These are phyloP conservation scores for Crassisporium funariophilum DNA, from an alignment of 768 basidiomycete genomes.

Conservation along the genomic window DNA sequence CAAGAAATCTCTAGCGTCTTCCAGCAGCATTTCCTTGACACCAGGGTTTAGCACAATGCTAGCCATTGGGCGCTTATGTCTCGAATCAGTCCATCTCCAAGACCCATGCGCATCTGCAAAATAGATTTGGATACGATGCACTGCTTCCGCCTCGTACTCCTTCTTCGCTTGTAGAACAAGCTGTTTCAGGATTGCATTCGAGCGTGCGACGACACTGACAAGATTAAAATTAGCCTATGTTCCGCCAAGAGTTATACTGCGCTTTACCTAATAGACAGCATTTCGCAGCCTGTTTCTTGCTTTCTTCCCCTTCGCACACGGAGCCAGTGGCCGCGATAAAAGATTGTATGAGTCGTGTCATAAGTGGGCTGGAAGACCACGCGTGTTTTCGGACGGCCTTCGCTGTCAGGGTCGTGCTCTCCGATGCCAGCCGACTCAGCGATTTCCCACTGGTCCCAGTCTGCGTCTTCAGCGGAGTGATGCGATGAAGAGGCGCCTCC, in stretches of 20 bases:
- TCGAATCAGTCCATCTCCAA: slow-evolving; percentile 87
- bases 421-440: slow-evolving; percentile 14
- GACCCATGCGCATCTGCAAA: slow-evolving; percentile 87
- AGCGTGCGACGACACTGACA: slow-evolving; percentile 77
- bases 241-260: not conserved
- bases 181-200: slow-evolving; percentile 83
- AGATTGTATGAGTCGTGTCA: slow-evolving; percentile 88
- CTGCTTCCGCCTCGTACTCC: slow-evolving; percentile 84
- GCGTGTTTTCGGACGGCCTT: slow-evolving; percentile 62
- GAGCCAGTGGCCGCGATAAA: slow-evolving; percentile 83
- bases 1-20: slow-evolving; percentile 82
- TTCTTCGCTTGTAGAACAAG: slow-evolving; percentile 89
- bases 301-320: slow-evolving; percentile 72
- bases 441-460: slow-evolving; percentile 36
- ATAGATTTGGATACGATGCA: slow-evolving; percentile 87
- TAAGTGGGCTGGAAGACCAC: slow-evolving; percentile 89
- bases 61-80: slow-evolving; percentile 86
- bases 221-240: slow-evolving; percentile 2
- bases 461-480: slow-evolving; percentile 46
- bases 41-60: slow-evolving; percentile 88
- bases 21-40: slow-evolving; percentile 86
- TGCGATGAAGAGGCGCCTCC: slow-evolving; percentile 42
- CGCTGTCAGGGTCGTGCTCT: slow-evolving; percentile 47
- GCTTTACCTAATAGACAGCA: slow-evolving; percentile 73
- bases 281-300: slow-evolving; percentile 64